Conservation (phyloP, 2,329 filamentous ascomycete genomes). For the Xylaria hypoxylon region DNA sequence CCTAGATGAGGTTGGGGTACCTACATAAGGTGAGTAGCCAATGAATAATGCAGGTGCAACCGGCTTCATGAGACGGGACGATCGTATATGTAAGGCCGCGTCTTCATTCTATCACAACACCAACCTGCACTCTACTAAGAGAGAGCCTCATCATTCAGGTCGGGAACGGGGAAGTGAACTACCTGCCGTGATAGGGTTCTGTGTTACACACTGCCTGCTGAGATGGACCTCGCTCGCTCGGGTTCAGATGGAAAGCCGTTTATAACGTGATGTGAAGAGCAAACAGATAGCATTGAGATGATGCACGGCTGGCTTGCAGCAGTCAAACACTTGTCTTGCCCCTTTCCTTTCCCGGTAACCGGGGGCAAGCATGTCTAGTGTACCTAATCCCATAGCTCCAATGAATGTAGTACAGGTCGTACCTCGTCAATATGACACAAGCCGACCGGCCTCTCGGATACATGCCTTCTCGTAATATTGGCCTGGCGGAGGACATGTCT, state of each 20-base stretch:
- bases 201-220: not conserved
- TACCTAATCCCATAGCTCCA: conserved; percentile 9
- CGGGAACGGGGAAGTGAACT: not conserved
- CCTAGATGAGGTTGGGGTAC: too few species aligned
- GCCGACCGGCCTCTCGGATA: conserved; percentile 33
- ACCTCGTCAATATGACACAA: conserved; percentile 24
- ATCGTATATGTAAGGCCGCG: conserved; percentile 3
- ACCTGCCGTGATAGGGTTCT: not conserved
- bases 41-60: conserved; percentile 8
- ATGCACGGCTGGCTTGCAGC: conserved; percentile 1
- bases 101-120: not conserved
- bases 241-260: not conserved
- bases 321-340: not conserved
- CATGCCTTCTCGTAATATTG: conserved; percentile 24
- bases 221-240: not conserved
- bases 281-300: conserved; percentile 14
- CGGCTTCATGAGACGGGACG: conserved; percentile 10
- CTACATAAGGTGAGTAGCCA: not conserved
- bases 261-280: conserved; percentile 11
- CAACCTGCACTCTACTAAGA: not conserved
- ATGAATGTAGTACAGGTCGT: conserved; percentile 23
- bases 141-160: not conserved
- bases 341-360: conserved; percentile 9
- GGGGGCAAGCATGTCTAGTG: conserved; percentile 30
- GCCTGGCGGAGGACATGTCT: conserved; percentile 20